These are phyloP conservation scores for Phialophora expanda DNA, from an alignment of 2,329 filamentous ascomycete genomes.

Conservation along the genomic window DNA sequence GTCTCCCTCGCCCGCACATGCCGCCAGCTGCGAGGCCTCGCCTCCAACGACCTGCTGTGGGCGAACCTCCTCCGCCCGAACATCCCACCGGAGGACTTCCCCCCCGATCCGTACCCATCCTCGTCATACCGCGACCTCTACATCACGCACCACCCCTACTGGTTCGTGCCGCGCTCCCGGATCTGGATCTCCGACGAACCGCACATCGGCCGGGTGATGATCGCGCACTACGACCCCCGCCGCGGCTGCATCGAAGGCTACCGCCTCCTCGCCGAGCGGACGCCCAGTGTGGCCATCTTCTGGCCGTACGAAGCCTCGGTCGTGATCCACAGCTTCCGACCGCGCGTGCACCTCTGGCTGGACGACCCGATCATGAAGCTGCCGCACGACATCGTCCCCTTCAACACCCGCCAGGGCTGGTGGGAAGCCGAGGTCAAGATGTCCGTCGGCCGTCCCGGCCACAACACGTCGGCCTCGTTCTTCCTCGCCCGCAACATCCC, in stretches of 20 bases:
- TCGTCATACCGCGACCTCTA: slow-evolving; percentile 73
- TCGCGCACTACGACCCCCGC: slow-evolving; percentile 76
- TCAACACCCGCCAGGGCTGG: slow-evolving; percentile 37
- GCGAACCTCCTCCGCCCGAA: slow-evolving; percentile 70
- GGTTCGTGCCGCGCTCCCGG: slow-evolving; percentile 81
- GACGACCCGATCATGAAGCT: slow-evolving; percentile 73
- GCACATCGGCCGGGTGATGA: slow-evolving; percentile 73
- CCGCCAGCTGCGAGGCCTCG: slow-evolving; percentile 63
- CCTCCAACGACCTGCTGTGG: slow-evolving; percentile 73
- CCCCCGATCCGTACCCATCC: slow-evolving; percentile 62
- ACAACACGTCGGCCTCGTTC: slow-evolving; percentile 57
- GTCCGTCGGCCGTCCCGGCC: slow-evolving; percentile 35
- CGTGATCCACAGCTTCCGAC: slow-evolving; percentile 74
- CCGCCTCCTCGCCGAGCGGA: slow-evolving; percentile 70
- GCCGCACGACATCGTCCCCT: slow-evolving; percentile 40
- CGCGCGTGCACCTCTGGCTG: slow-evolving; percentile 71
- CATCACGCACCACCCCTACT: slow-evolving; percentile 74
- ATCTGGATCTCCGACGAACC: slow-evolving; percentile 83
- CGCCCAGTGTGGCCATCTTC: slow-evolving; percentile 59
- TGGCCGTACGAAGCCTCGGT: slow-evolving; percentile 71
- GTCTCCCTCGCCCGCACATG: slow-evolving; percentile 65
- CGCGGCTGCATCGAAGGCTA: slow-evolving; percentile 81
- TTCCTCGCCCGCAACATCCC: slow-evolving; percentile 64
- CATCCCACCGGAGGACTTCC: slow-evolving; percentile 59
- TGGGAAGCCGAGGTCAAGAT: slow-evolving; percentile 56